phyloP scores from a whole-genome alignment of 495 filamentous ascomycete genomes.

The Bacidia gigantensis region DNA sequence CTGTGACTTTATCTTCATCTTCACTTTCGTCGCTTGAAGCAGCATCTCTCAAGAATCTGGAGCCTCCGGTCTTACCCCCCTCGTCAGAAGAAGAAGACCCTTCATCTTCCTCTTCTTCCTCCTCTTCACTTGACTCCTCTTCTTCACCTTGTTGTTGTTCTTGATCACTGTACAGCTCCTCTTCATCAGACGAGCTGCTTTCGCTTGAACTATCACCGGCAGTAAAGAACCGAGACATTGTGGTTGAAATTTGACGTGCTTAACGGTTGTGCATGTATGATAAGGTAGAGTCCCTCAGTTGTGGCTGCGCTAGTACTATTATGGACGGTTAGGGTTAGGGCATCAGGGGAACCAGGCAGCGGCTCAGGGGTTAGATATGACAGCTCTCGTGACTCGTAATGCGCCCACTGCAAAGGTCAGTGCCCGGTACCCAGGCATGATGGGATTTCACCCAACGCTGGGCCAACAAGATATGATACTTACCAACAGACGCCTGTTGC shows the following conservation, averaged over 20 bases:
- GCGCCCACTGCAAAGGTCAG: too few relatives aligned
- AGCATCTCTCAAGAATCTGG: slow-evolving; percentile 65
- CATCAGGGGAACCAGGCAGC: too few relatives aligned
- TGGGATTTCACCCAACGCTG: too few relatives aligned
- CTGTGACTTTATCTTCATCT: slow-evolving; percentile 65
- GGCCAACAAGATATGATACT: too few relatives aligned
- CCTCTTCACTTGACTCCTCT: slow-evolving; percentile 47
- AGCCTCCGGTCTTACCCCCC: slow-evolving; percentile 54
- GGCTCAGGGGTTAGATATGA: too few relatives aligned
- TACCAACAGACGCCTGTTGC: too few relatives aligned
- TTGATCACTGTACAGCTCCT: slow-evolving; percentile 73
- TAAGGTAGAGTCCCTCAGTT: too few relatives aligned
- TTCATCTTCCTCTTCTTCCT: slow-evolving; percentile 28
- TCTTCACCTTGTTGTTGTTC: slow-evolving; percentile 37
- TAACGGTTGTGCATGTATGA: too few relatives aligned
- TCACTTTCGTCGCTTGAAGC: slow-evolving; percentile 66
- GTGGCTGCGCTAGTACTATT: neutral
- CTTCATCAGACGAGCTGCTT: slow-evolving; percentile 60
- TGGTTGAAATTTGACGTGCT: neutral
- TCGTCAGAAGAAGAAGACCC: slow-evolving; percentile 44
- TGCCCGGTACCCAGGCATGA: too few relatives aligned
- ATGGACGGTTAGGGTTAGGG: neutral
- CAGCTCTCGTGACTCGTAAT: too few relatives aligned
- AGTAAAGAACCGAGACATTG: slow-evolving; percentile 97
- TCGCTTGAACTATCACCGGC: slow-evolving; percentile 80